Conservation (phyloP, 768 basidiomycete genomes). For the Dioszegia crocea region DNA sequence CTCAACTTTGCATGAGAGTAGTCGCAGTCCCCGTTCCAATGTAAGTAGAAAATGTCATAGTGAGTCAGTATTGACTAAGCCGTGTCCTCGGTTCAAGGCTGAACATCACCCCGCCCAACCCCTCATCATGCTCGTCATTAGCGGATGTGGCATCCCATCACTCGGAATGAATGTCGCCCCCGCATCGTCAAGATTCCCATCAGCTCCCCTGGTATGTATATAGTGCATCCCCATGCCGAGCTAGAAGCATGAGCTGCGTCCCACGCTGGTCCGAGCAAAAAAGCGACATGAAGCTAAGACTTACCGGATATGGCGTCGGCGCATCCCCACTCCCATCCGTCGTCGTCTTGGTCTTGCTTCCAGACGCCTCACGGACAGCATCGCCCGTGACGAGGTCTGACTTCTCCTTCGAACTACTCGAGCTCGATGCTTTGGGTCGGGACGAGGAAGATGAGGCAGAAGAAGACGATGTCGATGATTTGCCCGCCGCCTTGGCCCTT, state of each 20-base stretch:
- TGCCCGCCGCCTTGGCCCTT: slow-evolving; percentile 4
- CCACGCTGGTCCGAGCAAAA: too few relatives aligned
- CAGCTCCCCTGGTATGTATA: slow-evolving; percentile 24
- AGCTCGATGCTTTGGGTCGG: neutral
- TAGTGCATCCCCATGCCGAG: slow-evolving; percentile 41
- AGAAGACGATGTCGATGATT: slow-evolving; percentile 4
- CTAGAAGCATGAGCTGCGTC: neutral
- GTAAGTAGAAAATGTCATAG: too few relatives aligned
- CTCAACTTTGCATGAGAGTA: too few relatives aligned
- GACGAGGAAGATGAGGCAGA: neutral
- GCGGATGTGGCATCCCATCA: slow-evolving; percentile 38
- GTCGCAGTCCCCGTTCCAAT: too few relatives aligned
- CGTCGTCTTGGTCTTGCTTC: slow-evolving; percentile 26
- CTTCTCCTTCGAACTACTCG: slow-evolving; percentile 7
- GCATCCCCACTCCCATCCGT: slow-evolving; percentile 10
- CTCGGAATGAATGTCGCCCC: slow-evolving; percentile 20
- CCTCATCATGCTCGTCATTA: slow-evolving; percentile 27
- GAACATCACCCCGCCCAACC: slow-evolving; percentile 1
- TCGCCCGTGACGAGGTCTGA: slow-evolving; percentile 8
- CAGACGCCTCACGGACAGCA: slow-evolving; percentile 29
- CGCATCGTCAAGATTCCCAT: slow-evolving; percentile 16
- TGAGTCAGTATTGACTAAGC: too few relatives aligned
- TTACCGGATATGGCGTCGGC: slow-evolving; percentile 24
- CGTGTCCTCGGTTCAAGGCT: too few relatives aligned
- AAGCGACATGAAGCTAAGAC: neutral